Percentiles rank a stretch among this genome's conserved stretches.
These are phyloP conservation scores for Quercus cerris DNA, from an alignment of 306 rosid species.

Conservation along the genomic window DNA sequence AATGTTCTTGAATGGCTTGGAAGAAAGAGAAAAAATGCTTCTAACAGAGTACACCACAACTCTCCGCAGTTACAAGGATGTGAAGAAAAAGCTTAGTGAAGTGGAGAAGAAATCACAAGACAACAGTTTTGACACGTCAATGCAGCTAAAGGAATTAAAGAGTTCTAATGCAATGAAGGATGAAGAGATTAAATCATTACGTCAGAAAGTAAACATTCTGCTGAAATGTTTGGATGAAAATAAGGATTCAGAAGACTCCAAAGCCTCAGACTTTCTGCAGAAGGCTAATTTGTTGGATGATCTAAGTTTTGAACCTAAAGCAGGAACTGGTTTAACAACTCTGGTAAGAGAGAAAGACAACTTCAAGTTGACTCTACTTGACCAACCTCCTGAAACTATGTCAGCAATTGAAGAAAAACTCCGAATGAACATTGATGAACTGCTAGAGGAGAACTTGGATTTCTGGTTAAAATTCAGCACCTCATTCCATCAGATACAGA, in stretches of 20 bases:
- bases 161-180: constrained; percentile 62
- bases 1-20: constrained; percentile 65
- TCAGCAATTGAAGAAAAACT: constrained; percentile 69
- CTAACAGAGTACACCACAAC: constrained; percentile 72
- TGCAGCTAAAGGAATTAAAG: constrained; percentile 61
- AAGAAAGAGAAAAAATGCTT: constrained; percentile 61
- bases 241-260: constrained; percentile 29
- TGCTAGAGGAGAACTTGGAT: constrained; percentile 81
- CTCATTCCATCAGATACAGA: constrained; percentile 65
- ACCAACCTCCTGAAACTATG: constrained; percentile 24
- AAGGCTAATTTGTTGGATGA: not conserved
- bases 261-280: constrained; percentile 12
- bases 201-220: constrained; percentile 58
- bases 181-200: constrained; percentile 73
- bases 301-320: not conserved
- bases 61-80: constrained; percentile 77
- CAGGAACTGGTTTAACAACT: not conserved
- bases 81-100: constrained; percentile 67
- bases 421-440: constrained; percentile 64
- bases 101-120: constrained; percentile 53
- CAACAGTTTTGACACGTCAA: constrained; percentile 37
- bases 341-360: constrained; percentile 2
- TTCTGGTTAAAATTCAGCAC: constrained; percentile 89
- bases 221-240: constrained; percentile 48
- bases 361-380: constrained; percentile 29